Evolutionary conservation across 306 rosid species (phyloP).

Genomic region (Vigna radiata): DNA sequence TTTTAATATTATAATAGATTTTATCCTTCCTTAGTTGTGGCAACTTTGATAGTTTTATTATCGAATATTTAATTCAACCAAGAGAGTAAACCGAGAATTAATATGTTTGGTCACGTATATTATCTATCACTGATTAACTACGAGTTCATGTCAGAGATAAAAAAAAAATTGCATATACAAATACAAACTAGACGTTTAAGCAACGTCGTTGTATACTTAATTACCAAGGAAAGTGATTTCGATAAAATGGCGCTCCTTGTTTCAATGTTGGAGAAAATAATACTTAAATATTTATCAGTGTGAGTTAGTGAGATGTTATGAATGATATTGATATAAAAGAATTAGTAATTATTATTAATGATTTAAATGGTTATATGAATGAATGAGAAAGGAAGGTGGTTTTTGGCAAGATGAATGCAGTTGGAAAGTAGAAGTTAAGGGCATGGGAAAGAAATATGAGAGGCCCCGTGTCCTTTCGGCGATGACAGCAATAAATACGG

Average conservation of each 20-base stretch:
- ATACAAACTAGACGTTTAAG: not conserved
- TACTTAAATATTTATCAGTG: too few relatives aligned
- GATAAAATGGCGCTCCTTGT: too few relatives aligned
- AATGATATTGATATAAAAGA: too few relatives aligned
- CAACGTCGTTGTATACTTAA: not conserved
- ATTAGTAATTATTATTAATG: too few relatives aligned
- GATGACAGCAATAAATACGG: conserved; percentile 21
- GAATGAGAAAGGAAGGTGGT: not conserved
- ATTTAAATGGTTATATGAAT: too few relatives aligned
- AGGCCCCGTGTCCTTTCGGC: conserved; percentile 8
- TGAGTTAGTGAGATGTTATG: too few relatives aligned
- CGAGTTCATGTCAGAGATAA: conserved; percentile 5
- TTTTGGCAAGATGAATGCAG: not conserved
- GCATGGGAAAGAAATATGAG: conserved; percentile 54
- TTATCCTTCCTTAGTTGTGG: too few relatives aligned
- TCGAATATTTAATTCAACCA: not conserved
- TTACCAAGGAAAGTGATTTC: conserved; percentile 30
- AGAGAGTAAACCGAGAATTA: not conserved
- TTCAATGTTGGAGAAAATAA: too few relatives aligned
- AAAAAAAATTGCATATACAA: not conserved
- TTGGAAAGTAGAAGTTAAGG: not conserved
- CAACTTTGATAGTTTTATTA: not conserved
- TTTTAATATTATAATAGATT: too few relatives aligned
- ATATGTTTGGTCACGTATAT: not conserved
- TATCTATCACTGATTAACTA: not conserved